phyloP scores from a whole-genome alignment of 306 rosid genomes.

The Glycine latifolia region DNA sequence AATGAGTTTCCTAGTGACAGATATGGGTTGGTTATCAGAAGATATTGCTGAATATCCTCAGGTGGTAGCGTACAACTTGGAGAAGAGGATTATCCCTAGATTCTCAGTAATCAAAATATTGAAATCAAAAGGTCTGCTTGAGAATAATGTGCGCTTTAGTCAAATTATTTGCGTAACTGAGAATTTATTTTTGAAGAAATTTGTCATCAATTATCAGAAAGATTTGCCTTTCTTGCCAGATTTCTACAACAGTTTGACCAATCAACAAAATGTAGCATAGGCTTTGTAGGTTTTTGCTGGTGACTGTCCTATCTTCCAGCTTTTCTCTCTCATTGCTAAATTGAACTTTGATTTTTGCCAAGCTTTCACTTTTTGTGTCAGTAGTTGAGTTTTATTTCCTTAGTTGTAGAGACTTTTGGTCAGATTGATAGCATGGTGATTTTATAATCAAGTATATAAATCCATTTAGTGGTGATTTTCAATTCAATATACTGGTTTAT shows the following conservation, averaged over 20 bases:
- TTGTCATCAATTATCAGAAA: not conserved
- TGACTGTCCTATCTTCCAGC: too few relatives aligned
- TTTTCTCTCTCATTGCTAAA: not conserved
- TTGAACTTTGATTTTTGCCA: not conserved
- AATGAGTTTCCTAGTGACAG: not conserved
- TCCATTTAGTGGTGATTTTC: not conserved
- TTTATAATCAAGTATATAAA: not conserved
- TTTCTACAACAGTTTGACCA: not conserved
- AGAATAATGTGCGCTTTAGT: not conserved
- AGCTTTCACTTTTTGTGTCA: too few relatives aligned
- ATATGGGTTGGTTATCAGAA: not conserved
- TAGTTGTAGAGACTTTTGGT: too few relatives aligned
- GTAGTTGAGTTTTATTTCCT: too few relatives aligned
- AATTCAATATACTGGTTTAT: not conserved
- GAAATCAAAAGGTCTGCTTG: slow-evolving; percentile 7
- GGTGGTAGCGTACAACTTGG: slow-evolving; percentile 25
- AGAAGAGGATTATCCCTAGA: slow-evolving; percentile 46
- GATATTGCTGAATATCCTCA: not conserved
- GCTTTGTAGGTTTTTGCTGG: not conserved
- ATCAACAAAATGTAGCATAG: not conserved
- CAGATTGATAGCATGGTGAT: not conserved
- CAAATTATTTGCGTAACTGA: not conserved
- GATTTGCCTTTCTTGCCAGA: not conserved
- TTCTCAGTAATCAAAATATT: not conserved
- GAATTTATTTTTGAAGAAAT: not conserved